Base-by-base conservation (phyloP, 73 alveolate genomes). In the Halteria grandinella region DNA sequence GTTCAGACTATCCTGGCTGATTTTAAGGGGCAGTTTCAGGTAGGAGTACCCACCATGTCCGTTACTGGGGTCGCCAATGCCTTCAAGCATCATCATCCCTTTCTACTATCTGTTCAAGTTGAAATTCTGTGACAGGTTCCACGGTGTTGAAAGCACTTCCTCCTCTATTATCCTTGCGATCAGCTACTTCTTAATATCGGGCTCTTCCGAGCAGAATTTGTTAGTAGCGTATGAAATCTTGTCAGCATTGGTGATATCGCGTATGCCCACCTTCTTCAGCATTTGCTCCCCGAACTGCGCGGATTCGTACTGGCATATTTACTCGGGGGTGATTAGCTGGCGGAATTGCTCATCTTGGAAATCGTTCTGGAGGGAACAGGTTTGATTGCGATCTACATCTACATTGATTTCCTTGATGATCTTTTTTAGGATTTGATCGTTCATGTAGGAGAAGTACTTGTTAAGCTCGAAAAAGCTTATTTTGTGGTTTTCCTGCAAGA, bases 31-130 rank as follows among this genome's bases (percentile, higher is more conserved):
- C 79, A 94, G 92, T 76, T 96, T 95, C 44, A 97, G 92, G 75
- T 86, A 97, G 17, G 97, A 91, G 64, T 90, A 95, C 0, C 99
- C 99, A 12, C 99, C 99, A 76, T 93, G 85, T n/a, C 99, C 98
- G 69, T 95, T 93, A 0, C 98, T 88, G 0, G 99, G 99, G 75
- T 97, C 99, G 23, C 99, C 99, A 24, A 97, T 85, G 12, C 98
- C 99, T 69, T 88, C 94, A n/a, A 97, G 75, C 79, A 91, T 77
- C 90, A 97, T 85, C 96, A 89, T 93, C 25, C 99, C 97, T 73
- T 90, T 76, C 14, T 88, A 83, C 62, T 79, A 88, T 33, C 92
- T 91, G 75, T 53, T 52, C 29, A 36, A 64, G 47, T 89, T 51
- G 82, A 82, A 93, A 49, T 88, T 89, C 34, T 88, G 91, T 0